Percentiles rank a stretch among this genome's conserved stretches.
Evolutionary conservation across 1,284 basidiomycete genomes (phyloP).

Genomic region (Salmacisia buchloeana): DNA sequence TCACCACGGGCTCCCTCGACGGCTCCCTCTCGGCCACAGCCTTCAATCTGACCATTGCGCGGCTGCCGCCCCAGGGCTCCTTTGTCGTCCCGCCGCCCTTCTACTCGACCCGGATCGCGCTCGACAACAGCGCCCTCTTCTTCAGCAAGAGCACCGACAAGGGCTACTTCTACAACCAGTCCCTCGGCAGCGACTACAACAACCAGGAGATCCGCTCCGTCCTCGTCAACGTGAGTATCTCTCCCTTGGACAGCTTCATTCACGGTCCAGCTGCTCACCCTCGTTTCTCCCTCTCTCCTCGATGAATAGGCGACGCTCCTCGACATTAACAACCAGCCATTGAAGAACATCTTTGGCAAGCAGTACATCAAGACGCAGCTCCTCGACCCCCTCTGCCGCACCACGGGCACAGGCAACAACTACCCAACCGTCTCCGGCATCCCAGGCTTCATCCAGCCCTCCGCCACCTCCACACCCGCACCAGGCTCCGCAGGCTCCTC

Average conservation of each 20-base stretch:
- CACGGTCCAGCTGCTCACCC: neutral
- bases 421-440: neutral
- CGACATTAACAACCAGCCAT: neutral
- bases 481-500: too few species aligned
- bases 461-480: neutral
- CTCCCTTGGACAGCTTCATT: neutral
- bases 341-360: constrained; percentile 1
- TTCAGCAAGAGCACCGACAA: neutral
- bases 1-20: constrained; percentile 1
- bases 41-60: neutral
- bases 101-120: neutral
- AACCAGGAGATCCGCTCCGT: neutral
- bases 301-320: neutral
- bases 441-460: neutral
- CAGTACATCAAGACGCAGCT: neutral
- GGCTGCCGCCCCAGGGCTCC: neutral
- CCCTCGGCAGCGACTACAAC: neutral
- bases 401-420: neutral
- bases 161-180: constrained; percentile 5
- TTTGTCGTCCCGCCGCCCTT: neutral
- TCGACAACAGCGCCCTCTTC: neutral
- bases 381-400: constrained; percentile 2
- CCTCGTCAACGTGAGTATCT: neutral
- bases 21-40: neutral
- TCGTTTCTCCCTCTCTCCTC: neutral